phyloP scores from a whole-genome alignment of 768 basidiomycete species.

The Mycena pura region DNA sequence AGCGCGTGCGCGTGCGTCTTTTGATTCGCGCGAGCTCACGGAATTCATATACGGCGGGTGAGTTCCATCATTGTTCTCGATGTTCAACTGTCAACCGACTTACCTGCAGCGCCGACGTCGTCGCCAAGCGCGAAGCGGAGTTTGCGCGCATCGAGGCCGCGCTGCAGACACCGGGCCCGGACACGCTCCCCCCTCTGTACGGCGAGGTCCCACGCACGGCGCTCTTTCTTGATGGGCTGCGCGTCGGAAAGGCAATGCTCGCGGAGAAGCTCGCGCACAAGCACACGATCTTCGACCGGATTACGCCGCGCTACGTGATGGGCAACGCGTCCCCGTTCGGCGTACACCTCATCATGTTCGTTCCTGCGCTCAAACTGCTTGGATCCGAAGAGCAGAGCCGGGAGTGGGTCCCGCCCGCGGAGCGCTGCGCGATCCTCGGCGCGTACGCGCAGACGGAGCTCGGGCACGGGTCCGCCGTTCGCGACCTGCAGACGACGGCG shows the following conservation, averaged over 20 bases:
- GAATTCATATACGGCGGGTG: constrained; percentile 5
- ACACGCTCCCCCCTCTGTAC: constrained; percentile 27
- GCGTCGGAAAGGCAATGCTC: constrained; percentile 27
- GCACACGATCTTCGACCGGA: constrained; percentile 23
- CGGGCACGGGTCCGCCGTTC: constrained; percentile 36
- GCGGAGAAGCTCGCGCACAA: constrained; percentile 26
- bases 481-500: constrained; percentile 35
- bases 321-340: constrained; percentile 36
- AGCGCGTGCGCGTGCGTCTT: constrained; percentile 4
- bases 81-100: no score
- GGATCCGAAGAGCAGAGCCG: constrained; percentile 31
- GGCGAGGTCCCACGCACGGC: constrained; percentile 26
- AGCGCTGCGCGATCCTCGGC: constrained; percentile 31
- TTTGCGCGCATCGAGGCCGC: no score
- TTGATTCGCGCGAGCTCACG: not conserved
- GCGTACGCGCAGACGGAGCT: constrained; percentile 37
- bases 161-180: no score
- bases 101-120: no score
- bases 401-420: constrained; percentile 32
- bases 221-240: constrained; percentile 32
- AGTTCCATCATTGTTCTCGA: no score
- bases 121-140: no score
- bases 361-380: constrained; percentile 31
- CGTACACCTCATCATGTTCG: constrained; percentile 32
- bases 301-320: constrained; percentile 24